phyloP scores from a whole-genome alignment of 768 basidiomycete genomes.

The Calocybe cyanea region DNA sequence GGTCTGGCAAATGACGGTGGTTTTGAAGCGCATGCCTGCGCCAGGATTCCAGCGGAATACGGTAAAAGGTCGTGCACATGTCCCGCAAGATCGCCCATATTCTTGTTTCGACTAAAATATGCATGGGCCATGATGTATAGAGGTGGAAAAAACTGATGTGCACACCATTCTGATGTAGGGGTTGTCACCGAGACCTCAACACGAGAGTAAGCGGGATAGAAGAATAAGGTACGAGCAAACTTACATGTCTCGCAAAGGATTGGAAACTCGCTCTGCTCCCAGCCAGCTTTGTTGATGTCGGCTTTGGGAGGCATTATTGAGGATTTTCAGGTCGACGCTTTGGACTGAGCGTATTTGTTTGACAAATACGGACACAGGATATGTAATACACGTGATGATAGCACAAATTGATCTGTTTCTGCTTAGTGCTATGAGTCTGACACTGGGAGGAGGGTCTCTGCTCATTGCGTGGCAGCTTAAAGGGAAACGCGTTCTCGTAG shows the following conservation, averaged over 20 bases:
- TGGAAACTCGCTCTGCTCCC: conserved; percentile 92
- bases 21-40: conserved; percentile 88
- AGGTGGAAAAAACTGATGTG: not conserved
- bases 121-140: conserved; percentile 2
- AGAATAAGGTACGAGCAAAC: conserved; percentile 22
- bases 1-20: conserved; percentile 95
- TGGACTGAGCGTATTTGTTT: conserved; percentile 9
- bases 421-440: not conserved
- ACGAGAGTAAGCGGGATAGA: conserved; percentile 4
- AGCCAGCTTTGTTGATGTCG: conserved; percentile 94
- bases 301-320: conserved; percentile 66
- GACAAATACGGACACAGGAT: conserved; percentile 7
- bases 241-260: conserved; percentile 91
- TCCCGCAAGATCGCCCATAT: conserved; percentile 93
- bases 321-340: conserved; percentile 9
- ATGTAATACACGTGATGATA: not conserved
- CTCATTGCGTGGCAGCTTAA: conserved; percentile 93
- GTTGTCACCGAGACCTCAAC: conserved; percentile 76
- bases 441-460: conserved; percentile 64
- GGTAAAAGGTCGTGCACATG: conserved; percentile 94
- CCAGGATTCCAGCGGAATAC: conserved; percentile 99
- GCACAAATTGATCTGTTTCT: conserved; percentile 5
- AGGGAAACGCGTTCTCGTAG: conserved; percentile 77
- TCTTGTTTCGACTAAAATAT: conserved; percentile 86
- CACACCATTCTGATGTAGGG: conserved; percentile 94